Percentiles rank a stretch among this genome's conserved stretches.
phyloP scores from a whole-genome alignment of 768 basidiomycete species.

The Suillus placidus region DNA sequence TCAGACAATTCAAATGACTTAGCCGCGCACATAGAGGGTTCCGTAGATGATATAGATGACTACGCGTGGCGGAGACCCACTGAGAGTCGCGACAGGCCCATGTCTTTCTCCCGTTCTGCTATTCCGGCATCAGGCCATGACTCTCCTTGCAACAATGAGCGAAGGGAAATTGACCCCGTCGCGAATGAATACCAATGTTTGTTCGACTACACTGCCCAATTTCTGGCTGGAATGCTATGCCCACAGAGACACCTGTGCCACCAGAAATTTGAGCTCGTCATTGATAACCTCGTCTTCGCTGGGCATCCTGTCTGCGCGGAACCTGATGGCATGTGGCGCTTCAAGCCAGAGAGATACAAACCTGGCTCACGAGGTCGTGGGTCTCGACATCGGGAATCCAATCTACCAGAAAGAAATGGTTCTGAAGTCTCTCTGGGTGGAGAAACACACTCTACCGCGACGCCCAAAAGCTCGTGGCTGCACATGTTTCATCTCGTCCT shows the following conservation, averaged over 20 bases:
- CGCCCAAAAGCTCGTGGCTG: conserved; percentile 51
- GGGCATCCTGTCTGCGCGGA: conserved; percentile 93
- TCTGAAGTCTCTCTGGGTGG: conserved; percentile 39
- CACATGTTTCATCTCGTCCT: conserved; percentile 85
- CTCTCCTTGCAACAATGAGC: conserved; percentile 51
- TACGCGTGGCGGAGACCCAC: conserved; percentile 68
- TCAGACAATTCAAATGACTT: conserved; percentile 37
- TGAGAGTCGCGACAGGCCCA: conserved; percentile 49
- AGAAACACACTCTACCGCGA: conserved; percentile 28
- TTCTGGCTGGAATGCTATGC: conserved; percentile 79
- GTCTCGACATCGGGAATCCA: conserved; percentile 45
- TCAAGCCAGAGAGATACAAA: conserved; percentile 63
- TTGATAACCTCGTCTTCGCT: conserved; percentile 90
- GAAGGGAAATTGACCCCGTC: conserved; percentile 38
- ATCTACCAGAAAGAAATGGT: conserved; percentile 38
- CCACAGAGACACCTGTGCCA: conserved; percentile 84
- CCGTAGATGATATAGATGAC: conserved; percentile 40
- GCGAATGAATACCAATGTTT: conserved; percentile 62
- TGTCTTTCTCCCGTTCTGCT: conserved; percentile 50
- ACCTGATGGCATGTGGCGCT: conserved; percentile 72
- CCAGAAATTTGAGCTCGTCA: conserved; percentile 89
- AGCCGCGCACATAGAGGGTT: conserved; percentile 13
- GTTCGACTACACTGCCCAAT: conserved; percentile 81
- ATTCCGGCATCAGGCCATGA: conserved; percentile 52
- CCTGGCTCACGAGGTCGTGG: conserved; percentile 57